Percentiles rank a stretch among this genome's conserved stretches.
phyloP scores from a whole-genome alignment of 192 early-diverging fungal species.

The Gaertneriomyces sp. region DNA sequence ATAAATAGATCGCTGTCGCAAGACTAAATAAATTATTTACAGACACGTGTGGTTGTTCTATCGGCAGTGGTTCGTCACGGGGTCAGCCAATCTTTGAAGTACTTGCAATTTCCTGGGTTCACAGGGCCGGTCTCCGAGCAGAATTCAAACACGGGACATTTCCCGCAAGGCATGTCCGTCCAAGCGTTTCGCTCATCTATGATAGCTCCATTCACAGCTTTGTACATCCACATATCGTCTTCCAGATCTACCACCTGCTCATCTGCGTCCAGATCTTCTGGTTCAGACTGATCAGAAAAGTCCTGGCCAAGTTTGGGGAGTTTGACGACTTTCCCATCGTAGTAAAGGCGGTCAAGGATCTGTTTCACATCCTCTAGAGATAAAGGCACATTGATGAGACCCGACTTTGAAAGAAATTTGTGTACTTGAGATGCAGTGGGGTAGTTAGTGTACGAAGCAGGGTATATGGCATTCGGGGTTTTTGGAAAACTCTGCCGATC shows the following conservation, averaged over 20 bases:
- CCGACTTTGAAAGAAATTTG: constrained; percentile 64
- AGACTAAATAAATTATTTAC: too few species aligned
- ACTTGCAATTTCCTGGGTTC: constrained; percentile 73
- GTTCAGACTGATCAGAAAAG: constrained; percentile 22
- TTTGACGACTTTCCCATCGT: constrained; percentile 78
- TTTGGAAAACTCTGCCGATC: constrained; percentile 52
- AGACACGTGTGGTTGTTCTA: too few species aligned
- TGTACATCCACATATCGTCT: constrained; percentile 64
- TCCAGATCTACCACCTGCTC: constrained; percentile 29
- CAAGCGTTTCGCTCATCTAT: constrained; percentile 31
- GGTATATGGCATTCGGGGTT: constrained; percentile 54
- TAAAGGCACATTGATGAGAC: constrained; percentile 72
- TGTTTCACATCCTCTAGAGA: constrained; percentile 67
- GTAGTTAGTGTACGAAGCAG: constrained; percentile 63
- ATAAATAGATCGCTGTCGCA: too few species aligned
- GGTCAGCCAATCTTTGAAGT: constrained; percentile 77
- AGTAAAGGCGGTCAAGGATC: constrained; percentile 78
- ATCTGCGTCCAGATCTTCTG: constrained; percentile 33
- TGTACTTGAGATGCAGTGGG: constrained; percentile 68
- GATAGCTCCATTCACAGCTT: constrained; percentile 52
- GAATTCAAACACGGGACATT: constrained; percentile 76
- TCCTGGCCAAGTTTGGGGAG: constrained; percentile 47
- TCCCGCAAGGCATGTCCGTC: constrained; percentile 82
- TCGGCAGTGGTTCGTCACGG: constrained; percentile 39
- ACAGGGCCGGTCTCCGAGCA: constrained; percentile 72